phyloP scores from a whole-genome alignment of 1,284 basidiomycete genomes.

The Moesziomyces parantarcticus region DNA sequence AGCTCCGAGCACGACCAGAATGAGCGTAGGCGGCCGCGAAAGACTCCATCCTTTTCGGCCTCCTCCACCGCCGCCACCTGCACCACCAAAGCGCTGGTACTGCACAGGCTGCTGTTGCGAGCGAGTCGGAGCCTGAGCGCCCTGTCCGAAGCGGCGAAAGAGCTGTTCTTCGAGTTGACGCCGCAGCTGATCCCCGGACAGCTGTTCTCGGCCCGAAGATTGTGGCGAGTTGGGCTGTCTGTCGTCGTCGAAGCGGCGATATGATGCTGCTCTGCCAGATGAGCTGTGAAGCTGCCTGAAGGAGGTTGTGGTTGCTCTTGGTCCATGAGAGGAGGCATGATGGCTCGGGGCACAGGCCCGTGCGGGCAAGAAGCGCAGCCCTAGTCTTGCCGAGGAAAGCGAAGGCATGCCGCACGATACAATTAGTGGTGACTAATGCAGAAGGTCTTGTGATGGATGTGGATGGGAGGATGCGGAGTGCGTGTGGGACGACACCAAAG shows the following conservation, averaged over 20 bases:
- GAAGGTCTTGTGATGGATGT: not conserved
- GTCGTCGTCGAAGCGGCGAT: too few relatives aligned
- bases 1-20: constrained; percentile 47
- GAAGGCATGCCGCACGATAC: not conserved
- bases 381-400: not conserved
- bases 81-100: constrained; percentile 38
- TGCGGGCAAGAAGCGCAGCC: not conserved
- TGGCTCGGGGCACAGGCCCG: not conserved
- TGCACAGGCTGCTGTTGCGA: constrained; percentile 10
- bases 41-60: constrained; percentile 12
- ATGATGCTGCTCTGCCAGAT: too few relatives aligned
- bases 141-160: constrained; percentile 30
- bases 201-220: constrained; percentile 19
- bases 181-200: constrained; percentile 20
- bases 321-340: not conserved
- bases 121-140: constrained; percentile 4
- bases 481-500: not conserved
- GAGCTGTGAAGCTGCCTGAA: constrained; percentile 4
- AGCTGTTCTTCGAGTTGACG: constrained; percentile 40
- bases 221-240: too few relatives aligned
- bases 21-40: constrained; percentile 32
- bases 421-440: not conserved
- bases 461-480: not conserved
- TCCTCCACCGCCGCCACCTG: constrained; percentile 12
- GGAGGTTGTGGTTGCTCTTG: not conserved